These are phyloP conservation scores for Isatis lusitanica DNA, from an alignment of 441 rosid species.

Conservation along the genomic window DNA sequence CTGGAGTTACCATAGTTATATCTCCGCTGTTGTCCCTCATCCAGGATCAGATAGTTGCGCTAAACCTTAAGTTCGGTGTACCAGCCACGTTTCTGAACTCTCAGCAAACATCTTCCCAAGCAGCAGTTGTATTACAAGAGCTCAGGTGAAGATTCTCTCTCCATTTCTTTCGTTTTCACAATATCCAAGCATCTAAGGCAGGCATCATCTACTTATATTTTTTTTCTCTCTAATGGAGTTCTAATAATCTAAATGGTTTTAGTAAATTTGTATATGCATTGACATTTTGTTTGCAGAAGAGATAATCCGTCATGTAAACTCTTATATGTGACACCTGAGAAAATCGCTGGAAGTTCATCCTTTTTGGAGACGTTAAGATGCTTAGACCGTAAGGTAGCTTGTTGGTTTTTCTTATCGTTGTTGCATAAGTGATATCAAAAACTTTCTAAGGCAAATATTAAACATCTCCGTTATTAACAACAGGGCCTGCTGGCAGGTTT, in stretches of 20 bases:
- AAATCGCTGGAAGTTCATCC: constrained; percentile 69
- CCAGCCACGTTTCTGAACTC: constrained; percentile 89
- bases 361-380: constrained; percentile 65
- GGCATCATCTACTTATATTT: not conserved
- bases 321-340: constrained; percentile 90
- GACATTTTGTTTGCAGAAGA: constrained; percentile 43
- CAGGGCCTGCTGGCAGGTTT: constrained; percentile 85
- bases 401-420: not conserved
- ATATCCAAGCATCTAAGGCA: not conserved
- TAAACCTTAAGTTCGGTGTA: constrained; percentile 81
- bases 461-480: constrained; percentile 14
- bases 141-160: constrained; percentile 57
- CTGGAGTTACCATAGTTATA: constrained; percentile 86
- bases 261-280: constrained; percentile 12
- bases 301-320: constrained; percentile 86
- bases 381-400: constrained; percentile 65
- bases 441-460: not conserved
- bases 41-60: constrained; percentile 87
- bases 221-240: not conserved
- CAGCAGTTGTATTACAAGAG: constrained; percentile 76
- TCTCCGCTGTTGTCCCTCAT: constrained; percentile 91
- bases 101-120: constrained; percentile 84
- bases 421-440: constrained; percentile 11
- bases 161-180: constrained; percentile 5
- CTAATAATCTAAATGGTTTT: not conserved